Evolutionary conservation across 192 early-diverging fungal genomes (phyloP).

Genomic region (Backusella australiensis): DNA sequence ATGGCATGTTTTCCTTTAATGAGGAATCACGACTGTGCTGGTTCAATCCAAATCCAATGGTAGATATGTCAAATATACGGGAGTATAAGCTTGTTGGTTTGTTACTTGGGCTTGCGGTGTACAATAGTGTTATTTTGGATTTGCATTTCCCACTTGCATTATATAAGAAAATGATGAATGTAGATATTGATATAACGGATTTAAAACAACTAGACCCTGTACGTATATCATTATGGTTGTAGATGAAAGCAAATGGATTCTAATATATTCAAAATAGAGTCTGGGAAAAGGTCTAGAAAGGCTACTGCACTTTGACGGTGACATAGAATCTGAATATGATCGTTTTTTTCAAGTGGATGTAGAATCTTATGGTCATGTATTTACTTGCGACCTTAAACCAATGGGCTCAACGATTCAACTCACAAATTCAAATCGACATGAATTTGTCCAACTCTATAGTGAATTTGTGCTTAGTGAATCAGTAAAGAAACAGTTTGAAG

Average conservation of each 20-base stretch:
- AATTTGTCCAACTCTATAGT: slow-evolving; percentile 80
- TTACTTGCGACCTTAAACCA: slow-evolving; percentile 64
- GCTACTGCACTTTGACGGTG: slow-evolving; percentile 64
- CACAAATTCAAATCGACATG: slow-evolving; percentile 70
- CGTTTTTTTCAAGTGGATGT: slow-evolving; percentile 82
- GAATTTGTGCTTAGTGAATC: slow-evolving; percentile 76
- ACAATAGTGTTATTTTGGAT: slow-evolving; percentile 89
- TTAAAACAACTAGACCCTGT: slow-evolving; percentile 73
- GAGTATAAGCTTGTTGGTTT: slow-evolving; percentile 89
- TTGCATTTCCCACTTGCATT: slow-evolving; percentile 83
- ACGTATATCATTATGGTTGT: slow-evolving; percentile 8
- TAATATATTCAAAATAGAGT: slow-evolving; percentile 31
- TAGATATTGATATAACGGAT: slow-evolving; percentile 67
- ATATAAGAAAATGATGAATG: slow-evolving; percentile 86
- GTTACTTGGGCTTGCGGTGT: slow-evolving; percentile 88
- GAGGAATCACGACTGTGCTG: slow-evolving; percentile 65
- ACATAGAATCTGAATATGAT: slow-evolving; percentile 73
- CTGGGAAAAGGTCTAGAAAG: slow-evolving; percentile 76
- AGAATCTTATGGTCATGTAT: slow-evolving; percentile 59
- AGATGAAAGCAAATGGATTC: not conserved
- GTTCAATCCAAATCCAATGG: slow-evolving; percentile 65
- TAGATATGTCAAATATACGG: slow-evolving; percentile 52
- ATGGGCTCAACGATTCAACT: slow-evolving; percentile 63
- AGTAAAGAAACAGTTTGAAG: slow-evolving; percentile 66
- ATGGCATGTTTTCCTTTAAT: slow-evolving; percentile 81